Evolutionary conservation across 2,329 filamentous ascomycete species (phyloP).

Genomic region (Thelonectria blattea): DNA sequence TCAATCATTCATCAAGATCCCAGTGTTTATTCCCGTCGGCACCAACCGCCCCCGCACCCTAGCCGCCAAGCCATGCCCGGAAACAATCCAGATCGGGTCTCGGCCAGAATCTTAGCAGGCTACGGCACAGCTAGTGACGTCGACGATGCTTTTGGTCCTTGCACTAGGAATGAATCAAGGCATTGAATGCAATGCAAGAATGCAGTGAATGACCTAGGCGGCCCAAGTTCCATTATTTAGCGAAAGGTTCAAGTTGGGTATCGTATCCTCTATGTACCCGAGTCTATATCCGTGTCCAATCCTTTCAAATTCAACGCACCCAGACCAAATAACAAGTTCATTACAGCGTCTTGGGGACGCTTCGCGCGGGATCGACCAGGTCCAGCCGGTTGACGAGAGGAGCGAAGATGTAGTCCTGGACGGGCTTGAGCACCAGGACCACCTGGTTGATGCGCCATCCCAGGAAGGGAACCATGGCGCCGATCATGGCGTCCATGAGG

Average conservation of each 20-base stretch:
- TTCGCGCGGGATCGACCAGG: conserved; percentile 27
- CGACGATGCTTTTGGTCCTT: neutral
- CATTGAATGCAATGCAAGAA: neutral
- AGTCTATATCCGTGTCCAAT: conserved; percentile 5
- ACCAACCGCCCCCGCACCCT: neutral
- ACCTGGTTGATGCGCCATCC: conserved; percentile 43
- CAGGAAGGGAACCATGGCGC: conserved; percentile 41
- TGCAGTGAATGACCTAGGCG: neutral
- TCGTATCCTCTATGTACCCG: conserved; percentile 11
- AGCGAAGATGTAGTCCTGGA: conserved; percentile 40
- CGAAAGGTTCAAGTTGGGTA: conserved; percentile 1
- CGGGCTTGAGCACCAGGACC: conserved; percentile 36
- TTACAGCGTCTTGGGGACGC: conserved; percentile 28
- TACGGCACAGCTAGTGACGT: conserved; percentile 4
- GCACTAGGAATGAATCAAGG: too few species aligned
- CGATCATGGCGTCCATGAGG: conserved; percentile 44
- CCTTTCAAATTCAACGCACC: conserved; percentile 7
- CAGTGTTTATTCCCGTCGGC: neutral
- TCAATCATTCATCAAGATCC: too few species aligned
- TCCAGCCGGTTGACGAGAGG: conserved; percentile 34
- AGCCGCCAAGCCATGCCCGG: neutral
- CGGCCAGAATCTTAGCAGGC: neutral
- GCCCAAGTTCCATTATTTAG: neutral
- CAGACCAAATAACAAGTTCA: neutral
- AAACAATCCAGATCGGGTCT: neutral